Evolutionary conservation across 345 rosid genomes (phyloP).

Genomic region (Toxicodendron radicans): DNA sequence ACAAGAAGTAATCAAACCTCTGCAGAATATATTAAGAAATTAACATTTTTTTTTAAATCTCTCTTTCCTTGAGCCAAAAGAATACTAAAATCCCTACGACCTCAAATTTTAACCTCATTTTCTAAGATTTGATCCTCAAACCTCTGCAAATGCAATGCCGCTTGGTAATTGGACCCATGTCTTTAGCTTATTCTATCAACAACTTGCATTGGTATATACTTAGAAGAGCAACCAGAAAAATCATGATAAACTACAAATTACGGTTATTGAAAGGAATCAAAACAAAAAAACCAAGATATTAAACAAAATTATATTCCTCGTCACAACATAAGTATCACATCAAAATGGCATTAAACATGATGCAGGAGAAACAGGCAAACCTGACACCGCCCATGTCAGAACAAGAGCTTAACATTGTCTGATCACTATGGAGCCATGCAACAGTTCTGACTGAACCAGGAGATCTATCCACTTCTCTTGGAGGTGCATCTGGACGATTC

Average conservation of each 20-base stretch:
- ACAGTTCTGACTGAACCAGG: constrained; percentile 49
- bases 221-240: background rate
- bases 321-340: background rate
- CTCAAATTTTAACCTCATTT: background rate
- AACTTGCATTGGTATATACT: background rate
- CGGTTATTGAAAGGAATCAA: constrained; percentile 1
- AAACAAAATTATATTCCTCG: background rate
- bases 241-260: background rate
- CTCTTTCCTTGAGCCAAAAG: background rate
- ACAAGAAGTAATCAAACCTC: background rate
- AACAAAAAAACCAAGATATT: background rate
- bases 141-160: background rate
- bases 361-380: constrained; percentile 22
- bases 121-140: background rate
- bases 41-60: background rate
- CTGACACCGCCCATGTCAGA: constrained; percentile 50
- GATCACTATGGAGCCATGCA: constrained; percentile 50
- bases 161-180: background rate
- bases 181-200: background rate
- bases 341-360: background rate
- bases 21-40: background rate
- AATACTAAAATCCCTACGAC: background rate
- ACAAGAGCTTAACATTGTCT: constrained; percentile 44
- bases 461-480: constrained; percentile 44
- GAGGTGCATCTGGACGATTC: constrained; percentile 43